Base-by-base conservation (phyloP, 2,329 filamentous ascomycete species). In the Myriangium duriaei region DNA sequence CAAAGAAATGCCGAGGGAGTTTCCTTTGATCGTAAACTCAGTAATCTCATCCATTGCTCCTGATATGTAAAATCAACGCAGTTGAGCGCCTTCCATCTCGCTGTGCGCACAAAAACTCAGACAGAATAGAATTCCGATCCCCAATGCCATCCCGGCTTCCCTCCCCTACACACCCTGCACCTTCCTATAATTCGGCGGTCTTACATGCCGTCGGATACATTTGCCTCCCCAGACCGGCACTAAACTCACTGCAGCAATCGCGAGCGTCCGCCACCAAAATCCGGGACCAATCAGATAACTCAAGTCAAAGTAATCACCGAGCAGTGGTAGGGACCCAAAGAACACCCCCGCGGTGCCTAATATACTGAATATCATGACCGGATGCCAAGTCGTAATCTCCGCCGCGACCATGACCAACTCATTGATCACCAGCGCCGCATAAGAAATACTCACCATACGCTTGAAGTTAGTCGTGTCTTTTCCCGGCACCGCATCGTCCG, bases 381-480 rank as follows among this genome's bases (percentile, higher is more conserved):
- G 81, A 59, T 96, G 91, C 91, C 91, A 98, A 0, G 91, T 98
- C 3, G 85, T 94, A 50, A 98, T 83, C 56, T 94, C 83, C 42
- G 93, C 84, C 3, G 87, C 88, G 2, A 96, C 91, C 92, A 98
- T 98, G 50, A 92, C 73, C 42, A 98, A 72, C 57, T 98, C 91
- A 58, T 96, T 98, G 44, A 96, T 65, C 4, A 98, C 77, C 2
- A 98, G 73, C 1, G 86, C 85, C 0, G 88, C 92, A 56, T 94
- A 98, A 41, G 79, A 86, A 32, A 98, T 83, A 15, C 82, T 76
- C 39, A 96, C 83, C 79, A 98, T 93, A 42, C 55, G 51, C 12
- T 50, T 50, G 46, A 65, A 65, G 4, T 45, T 47, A 1, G 34
- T 42, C 7, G 49, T 45, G 3, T 41, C 42, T 3, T 39, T 39